phyloP scores from a whole-genome alignment of 805 yeast species.

The Cyberlindnera lachancei region DNA sequence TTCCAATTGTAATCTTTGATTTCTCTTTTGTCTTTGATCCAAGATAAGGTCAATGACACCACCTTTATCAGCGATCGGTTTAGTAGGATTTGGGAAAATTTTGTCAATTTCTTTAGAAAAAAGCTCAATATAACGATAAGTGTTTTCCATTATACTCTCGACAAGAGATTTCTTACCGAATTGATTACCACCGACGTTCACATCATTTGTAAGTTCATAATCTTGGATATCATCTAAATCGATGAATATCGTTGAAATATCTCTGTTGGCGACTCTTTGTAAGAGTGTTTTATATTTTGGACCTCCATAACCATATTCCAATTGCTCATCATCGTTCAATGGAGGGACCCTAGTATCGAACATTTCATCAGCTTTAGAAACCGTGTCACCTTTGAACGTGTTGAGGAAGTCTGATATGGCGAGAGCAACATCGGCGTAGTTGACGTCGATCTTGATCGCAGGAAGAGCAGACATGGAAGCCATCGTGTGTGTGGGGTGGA shows the following conservation, averaged over 20 bases:
- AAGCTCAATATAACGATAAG: constrained; percentile 72
- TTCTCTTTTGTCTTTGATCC: constrained; percentile 82
- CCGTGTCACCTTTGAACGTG: constrained; percentile 47
- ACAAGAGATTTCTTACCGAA: constrained; percentile 34
- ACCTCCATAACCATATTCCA: constrained; percentile 28
- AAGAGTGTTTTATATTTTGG: constrained; percentile 72
- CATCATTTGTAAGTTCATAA: constrained; percentile 47
- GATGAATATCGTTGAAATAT: constrained; percentile 54
- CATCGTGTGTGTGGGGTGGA: constrained; percentile 7
- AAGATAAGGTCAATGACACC: constrained; percentile 90
- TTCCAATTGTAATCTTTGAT: constrained; percentile 64
- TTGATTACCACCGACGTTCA: constrained; percentile 16
- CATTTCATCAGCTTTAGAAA: constrained; percentile 26
- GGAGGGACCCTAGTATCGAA: constrained; percentile 28
- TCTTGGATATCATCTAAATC: constrained; percentile 79
- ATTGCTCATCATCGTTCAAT: constrained; percentile 19
- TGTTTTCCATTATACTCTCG: constrained; percentile 58
- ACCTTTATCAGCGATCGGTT: constrained; percentile 69
- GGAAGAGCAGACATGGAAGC: constrained; percentile 36
- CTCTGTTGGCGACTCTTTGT: constrained; percentile 81
- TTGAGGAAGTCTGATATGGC: constrained; percentile 57
- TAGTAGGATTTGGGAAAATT: constrained; percentile 81
- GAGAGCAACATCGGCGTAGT: constrained; percentile 58
- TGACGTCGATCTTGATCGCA: constrained; percentile 60
- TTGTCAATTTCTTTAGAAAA: constrained; percentile 72